Conservation (phyloP, 1,284 basidiomycete genomes). For the Xerocomus alliaceus region DNA sequence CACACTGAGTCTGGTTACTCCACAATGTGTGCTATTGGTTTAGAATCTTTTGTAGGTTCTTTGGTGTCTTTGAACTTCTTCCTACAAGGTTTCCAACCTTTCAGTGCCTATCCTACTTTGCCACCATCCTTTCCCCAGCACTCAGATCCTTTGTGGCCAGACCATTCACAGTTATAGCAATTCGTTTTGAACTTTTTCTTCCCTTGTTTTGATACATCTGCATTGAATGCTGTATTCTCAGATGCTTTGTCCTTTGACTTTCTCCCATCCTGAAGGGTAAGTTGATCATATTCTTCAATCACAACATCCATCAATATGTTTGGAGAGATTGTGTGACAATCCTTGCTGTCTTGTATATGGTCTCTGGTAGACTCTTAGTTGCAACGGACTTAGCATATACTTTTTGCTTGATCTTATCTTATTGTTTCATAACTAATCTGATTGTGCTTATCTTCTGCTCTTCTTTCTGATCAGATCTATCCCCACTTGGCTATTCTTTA, state of each 20-base stretch:
- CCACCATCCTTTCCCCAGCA: slow-evolving; percentile 20
- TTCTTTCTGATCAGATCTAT: too few relatives aligned
- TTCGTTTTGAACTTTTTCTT: neutral
- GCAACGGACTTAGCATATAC: too few relatives aligned
- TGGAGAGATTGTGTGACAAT: too few relatives aligned
- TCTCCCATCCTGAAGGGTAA: neutral
- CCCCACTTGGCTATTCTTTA: too few relatives aligned
- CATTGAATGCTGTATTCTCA: neutral
- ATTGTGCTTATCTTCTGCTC: too few relatives aligned
- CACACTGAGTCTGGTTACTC: too few relatives aligned
- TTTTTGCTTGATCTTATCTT: too few relatives aligned
- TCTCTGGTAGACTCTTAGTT: too few relatives aligned
- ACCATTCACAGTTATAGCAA: slow-evolving; percentile 10
- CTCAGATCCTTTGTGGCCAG: neutral
- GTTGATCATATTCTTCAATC: neutral
- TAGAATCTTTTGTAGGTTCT: too few relatives aligned
- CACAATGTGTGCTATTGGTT: too few relatives aligned
- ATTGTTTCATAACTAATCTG: too few relatives aligned
- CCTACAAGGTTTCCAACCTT: slow-evolving; percentile 3
- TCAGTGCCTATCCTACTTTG: slow-evolving; percentile 14
- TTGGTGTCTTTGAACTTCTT: neutral
- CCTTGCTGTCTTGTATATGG: too few relatives aligned
- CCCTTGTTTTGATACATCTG: neutral
- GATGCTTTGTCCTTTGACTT: neutral
- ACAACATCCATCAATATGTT: neutral